Conservation (phyloP, 228 moss, liverwort and hornwort genomes). For the Sphagnum magellanicum region DNA sequence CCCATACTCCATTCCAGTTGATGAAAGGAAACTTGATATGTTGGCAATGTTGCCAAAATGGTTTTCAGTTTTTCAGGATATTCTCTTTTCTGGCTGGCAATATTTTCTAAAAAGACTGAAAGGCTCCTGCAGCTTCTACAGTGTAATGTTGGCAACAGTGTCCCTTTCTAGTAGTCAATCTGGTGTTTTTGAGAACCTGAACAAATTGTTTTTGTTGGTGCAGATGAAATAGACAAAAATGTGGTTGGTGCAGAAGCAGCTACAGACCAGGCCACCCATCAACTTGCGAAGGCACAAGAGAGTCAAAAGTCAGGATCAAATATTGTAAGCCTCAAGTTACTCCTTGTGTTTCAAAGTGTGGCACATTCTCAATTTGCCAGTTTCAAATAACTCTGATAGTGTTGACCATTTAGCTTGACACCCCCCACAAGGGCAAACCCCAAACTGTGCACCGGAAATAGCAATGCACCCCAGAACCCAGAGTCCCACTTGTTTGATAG, state of each 20-base stretch:
- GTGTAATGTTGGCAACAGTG: neutral
- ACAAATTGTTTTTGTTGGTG: neutral
- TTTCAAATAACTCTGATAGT: neutral
- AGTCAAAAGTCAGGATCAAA: constrained; percentile 55
- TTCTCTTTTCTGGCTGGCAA: no score
- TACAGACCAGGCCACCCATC: constrained; percentile 79
- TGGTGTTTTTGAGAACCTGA: neutral
- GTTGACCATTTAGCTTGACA: no score
- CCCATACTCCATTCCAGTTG: no score
- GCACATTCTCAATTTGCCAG: neutral
- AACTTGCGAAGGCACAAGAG: constrained; percentile 67
- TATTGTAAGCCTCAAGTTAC: constrained; percentile 16
- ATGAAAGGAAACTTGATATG: no score
- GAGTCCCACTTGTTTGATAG: no score
- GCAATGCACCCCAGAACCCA: no score
- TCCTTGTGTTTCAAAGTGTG: no score
- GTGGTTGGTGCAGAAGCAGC: constrained; percentile 73
- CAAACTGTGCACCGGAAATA: no score
- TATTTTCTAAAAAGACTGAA: neutral
- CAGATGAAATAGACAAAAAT: constrained; percentile 88
- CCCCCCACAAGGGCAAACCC: no score
- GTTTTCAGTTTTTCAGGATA: no score
- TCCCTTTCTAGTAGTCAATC: neutral
- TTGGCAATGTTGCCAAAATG: no score
- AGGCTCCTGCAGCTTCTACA: neutral